Conservation (phyloP, 2,329 filamentous ascomycete species). For the Fusarium napiforme region DNA sequence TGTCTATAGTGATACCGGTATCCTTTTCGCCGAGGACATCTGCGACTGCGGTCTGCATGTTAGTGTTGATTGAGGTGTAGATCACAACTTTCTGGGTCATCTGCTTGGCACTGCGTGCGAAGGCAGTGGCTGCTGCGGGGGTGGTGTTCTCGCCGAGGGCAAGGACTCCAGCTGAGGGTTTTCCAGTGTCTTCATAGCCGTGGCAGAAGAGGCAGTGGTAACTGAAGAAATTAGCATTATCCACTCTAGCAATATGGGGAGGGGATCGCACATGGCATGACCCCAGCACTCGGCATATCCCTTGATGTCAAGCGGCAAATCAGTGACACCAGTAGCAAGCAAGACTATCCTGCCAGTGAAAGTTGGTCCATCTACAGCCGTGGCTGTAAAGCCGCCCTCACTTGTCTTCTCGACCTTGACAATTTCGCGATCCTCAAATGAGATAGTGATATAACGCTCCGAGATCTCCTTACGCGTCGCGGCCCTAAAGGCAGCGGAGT, state of each 20-base stretch:
- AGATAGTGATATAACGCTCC: neutral
- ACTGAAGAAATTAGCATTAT: neutral
- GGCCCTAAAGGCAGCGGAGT: neutral
- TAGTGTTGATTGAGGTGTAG: neutral
- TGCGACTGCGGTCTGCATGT: neutral
- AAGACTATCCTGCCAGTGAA: neutral
- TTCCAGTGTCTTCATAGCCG: neutral
- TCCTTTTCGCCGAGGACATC: neutral
- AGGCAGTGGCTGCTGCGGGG: neutral
- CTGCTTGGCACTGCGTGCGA: neutral
- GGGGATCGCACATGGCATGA: neutral
- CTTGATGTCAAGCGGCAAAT: neutral
- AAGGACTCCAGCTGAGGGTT: neutral
- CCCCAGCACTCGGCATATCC: neutral
- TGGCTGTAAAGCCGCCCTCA: neutral
- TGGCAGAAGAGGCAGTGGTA: neutral
- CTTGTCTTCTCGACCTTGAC: neutral
- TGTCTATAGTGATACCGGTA: neutral
- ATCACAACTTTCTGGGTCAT: neutral
- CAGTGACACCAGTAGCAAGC: neutral
- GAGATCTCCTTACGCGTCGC: neutral
- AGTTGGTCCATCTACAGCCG: neutral
- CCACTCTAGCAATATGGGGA: fast-evolving
- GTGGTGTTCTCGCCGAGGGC: neutral
- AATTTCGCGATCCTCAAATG: neutral